Base-by-base conservation (phyloP, 1,284 basidiomycete genomes). In the Leccinum fuscescens region DNA sequence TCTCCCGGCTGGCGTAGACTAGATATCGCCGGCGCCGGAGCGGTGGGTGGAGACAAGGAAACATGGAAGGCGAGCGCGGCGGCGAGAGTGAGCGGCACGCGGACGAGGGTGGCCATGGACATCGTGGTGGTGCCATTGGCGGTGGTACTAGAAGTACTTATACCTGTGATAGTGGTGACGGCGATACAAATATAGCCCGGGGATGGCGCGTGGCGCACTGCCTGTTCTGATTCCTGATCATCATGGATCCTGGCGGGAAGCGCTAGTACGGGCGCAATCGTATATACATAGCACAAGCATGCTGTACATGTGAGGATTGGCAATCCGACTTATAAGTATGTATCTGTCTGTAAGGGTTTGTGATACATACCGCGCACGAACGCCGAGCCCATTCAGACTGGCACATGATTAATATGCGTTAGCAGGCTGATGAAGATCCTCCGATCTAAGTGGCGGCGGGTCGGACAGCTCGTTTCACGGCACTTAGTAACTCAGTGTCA, bases 41-140 rank as follows among this genome's bases (percentile, higher is more conserved):
- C 4, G 2, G 17, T 60, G 35, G 54, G 65, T 1, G 63, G 62
- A 4, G 63, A 64, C 59, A 67, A 51, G 24, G 63, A 69, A n/a
- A 62, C 51, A 35, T 69, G 69, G 52, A 71, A 68, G 20, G 68
- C 68, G 46, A 70, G 12, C 7, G 69, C 67, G 0, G 66, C 37
- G 5, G 56, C 58, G 39, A 71, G 50, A 20, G 56, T 59, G 60
- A 69, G 48, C 5, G 69, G 67, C 2, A 69, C 51, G 20, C 59
- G 69, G 27, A 55, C 27, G 55, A 67, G 57, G 35, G 63, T 35
- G 17, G 17, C 3, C 51, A 56, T 29, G 24, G 56, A 31, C 59
- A 64, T 58, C 17, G 17, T 46, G 48, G 48, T 48, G 48, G 22
- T 20, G 8, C 12, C 33, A 14, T 33, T 33, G 42, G 11, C 17